Evolutionary conservation across 352 stramenopile species (phyloP).

Genomic region (Pythium grandisporangium): DNA sequence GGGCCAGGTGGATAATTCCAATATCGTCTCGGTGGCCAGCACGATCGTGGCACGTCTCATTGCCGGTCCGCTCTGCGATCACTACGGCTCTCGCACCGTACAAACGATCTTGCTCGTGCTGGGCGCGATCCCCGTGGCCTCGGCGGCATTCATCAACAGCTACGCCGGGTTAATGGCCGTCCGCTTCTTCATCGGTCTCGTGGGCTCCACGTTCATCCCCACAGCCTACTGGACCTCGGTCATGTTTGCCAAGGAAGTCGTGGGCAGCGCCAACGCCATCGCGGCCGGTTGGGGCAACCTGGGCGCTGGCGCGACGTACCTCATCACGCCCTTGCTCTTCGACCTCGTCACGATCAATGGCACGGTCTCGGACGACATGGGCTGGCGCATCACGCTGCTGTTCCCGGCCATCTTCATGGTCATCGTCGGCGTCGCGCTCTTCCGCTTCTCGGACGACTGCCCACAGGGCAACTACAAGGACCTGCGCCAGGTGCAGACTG

Average conservation of each 20-base stretch:
- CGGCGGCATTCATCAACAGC: constrained; percentile 82
- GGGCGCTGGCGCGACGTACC: constrained; percentile 85
- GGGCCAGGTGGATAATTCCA: constrained; percentile 85
- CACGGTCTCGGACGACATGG: constrained; percentile 56
- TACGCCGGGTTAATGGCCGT: constrained; percentile 67
- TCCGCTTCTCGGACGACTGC: constrained; percentile 78
- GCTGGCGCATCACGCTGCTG: constrained; percentile 88
- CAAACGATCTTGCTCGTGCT: constrained; percentile 78
- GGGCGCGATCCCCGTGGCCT: constrained; percentile 79
- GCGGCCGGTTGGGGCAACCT: constrained; percentile 89
- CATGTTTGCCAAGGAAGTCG: constrained; percentile 93
- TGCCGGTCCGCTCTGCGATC: constrained; percentile 88
- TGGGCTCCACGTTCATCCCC: constrained; percentile 91
- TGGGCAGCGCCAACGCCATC: constrained; percentile 90
- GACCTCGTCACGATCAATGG: constrained; percentile 58
- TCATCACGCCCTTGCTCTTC: constrained; percentile 87
- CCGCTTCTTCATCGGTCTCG: constrained; percentile 93
- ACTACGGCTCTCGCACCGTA: constrained; percentile 79
- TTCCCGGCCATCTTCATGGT: constrained; percentile 87
- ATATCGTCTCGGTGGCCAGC: constrained; percentile 86
- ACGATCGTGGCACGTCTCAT: constrained; percentile 91
- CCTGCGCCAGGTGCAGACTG: constrained; percentile 56
- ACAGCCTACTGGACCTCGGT: constrained; percentile 92
- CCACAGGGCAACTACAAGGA: constrained; percentile 91
- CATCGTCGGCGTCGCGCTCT: constrained; percentile 56